Evolutionary conservation across 108 stramenopile species (phyloP), one percentile per base, ranked within the genome.

Genomic region (Phaeodactylum tricornutum): DNA sequence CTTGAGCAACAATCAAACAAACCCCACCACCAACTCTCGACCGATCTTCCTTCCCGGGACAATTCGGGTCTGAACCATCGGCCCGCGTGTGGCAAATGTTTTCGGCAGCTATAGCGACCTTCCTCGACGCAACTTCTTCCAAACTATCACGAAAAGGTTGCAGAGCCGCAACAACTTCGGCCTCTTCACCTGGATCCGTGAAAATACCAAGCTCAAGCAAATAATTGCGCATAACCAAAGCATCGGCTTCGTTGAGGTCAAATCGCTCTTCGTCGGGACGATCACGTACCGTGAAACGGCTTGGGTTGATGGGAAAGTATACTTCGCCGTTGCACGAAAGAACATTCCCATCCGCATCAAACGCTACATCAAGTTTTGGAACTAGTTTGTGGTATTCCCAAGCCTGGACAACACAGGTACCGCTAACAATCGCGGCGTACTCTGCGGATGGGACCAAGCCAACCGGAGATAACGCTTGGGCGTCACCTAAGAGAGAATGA

Each of bases 301-400:
- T 33, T 8, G 54, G 40, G 37, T 66, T 48, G 28, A 61, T 41
- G 1, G 69, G 66, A 30, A 76, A 33, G 1, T 28, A 12, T 0
- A 59, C 17, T 15, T 29, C 25, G 11, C 75, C 75, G 2, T 22
- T 16, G 39, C 75, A 76, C 1, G 41, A 42, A 15, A 55, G 30
- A n/a, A 76, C 62, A 43, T 50, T 45, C 8, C 75, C 75, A 26
- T 48, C 36, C n/a, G 19, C 52, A 52, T 76, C 69, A 39, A 67
- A 76, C 17, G 35, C 53, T 14, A 71, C 50, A 16, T 40, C 26
- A 2, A 76, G 19, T 15, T 43, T 32, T 4, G 70, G 67, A 40
- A 76, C 39, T 4, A 36, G 47, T 21, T 69, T 45, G 17, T 32
- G 37, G 40, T 72, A 72, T 29, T 77, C 71, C 67, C 71, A 77